Percentiles rank a stretch among this genome's conserved stretches.
phyloP scores from a whole-genome alignment of 305 asterid genomes.

The Fraxinus greggii region DNA sequence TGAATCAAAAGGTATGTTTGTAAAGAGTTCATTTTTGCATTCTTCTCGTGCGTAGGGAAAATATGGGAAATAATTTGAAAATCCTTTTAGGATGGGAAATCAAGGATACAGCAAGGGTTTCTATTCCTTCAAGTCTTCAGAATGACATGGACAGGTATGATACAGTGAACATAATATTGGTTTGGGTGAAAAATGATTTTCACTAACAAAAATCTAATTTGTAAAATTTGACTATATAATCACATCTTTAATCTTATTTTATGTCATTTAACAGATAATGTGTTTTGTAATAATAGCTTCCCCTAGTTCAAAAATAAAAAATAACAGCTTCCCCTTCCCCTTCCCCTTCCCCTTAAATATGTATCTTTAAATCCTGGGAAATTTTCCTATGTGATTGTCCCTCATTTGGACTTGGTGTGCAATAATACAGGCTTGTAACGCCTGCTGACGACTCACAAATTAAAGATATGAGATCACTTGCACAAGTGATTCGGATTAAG shows the following conservation, averaged over 20 bases:
- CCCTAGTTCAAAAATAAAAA: background rate
- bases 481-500: conserved; percentile 45
- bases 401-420: conserved; percentile 19
- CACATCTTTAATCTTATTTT: background rate
- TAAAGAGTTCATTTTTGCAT: background rate
- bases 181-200: background rate
- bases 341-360: background rate
- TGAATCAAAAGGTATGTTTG: conserved; percentile 71
- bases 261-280: background rate
- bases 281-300: conserved; percentile 14
- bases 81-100: conserved; percentile 58
- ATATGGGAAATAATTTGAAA: conserved; percentile 21
- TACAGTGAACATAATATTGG: conserved; percentile 7
- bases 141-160: conserved; percentile 68
- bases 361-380: background rate
- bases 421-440: conserved; percentile 41
- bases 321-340: conserved; percentile 1
- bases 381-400: conserved; percentile 6
- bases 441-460: conserved; percentile 62
- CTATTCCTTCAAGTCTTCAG: conserved; percentile 48
- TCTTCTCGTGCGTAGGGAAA: background rate
- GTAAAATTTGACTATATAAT: background rate
- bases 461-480: conserved; percentile 62
- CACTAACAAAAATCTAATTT: background rate
- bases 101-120: conserved; percentile 57